Percentiles rank a stretch among this genome's conserved stretches.
These are phyloP conservation scores for Candida smagusa DNA, from an alignment of 1,139 yeast genomes.

Conservation along the genomic window DNA sequence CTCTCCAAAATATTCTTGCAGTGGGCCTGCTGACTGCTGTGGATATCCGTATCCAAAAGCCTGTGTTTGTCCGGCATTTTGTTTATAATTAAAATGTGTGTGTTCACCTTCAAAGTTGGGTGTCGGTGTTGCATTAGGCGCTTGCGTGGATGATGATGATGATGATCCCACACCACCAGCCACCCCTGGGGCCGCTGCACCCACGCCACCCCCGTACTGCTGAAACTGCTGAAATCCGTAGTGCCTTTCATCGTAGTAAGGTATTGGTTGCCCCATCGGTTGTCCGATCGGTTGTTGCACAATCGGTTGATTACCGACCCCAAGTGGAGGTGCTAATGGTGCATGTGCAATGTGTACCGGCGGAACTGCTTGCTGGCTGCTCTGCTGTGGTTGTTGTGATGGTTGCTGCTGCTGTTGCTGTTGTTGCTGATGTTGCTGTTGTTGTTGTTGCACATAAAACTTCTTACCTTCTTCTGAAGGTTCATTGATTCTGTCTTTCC, in stretches of 20 bases:
- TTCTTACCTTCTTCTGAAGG: background rate
- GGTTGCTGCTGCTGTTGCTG: constrained; percentile 1
- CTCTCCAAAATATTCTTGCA: background rate
- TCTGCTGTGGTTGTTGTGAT: constrained; percentile 2
- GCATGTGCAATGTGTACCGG: background rate
- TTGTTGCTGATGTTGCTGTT: constrained; percentile 1
- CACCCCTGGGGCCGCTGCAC: background rate
- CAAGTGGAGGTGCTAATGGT: background rate
- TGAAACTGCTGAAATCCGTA: constrained; percentile 7
- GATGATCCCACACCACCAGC: too few relatives aligned
- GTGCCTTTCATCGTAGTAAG: constrained; percentile 2
- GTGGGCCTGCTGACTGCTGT: too few relatives aligned
- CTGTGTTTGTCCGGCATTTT: too few relatives aligned
- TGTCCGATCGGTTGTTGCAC: too few relatives aligned
- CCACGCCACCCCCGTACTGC: constrained; percentile 1
- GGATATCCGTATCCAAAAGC: too few relatives aligned
- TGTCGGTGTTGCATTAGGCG: too few relatives aligned
- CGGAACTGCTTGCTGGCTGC: constrained; percentile 1
- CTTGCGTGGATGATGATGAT: too few relatives aligned
- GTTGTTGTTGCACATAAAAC: background rate
- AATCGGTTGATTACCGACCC: too few relatives aligned
- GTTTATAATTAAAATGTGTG: too few relatives aligned
- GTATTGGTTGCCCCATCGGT: too few relatives aligned
- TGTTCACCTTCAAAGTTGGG: too few relatives aligned
- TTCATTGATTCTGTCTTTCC: background rate